Evolutionary conservation across 108 stramenopile species (phyloP).

Genomic region (Epithemia pelagica): DNA sequence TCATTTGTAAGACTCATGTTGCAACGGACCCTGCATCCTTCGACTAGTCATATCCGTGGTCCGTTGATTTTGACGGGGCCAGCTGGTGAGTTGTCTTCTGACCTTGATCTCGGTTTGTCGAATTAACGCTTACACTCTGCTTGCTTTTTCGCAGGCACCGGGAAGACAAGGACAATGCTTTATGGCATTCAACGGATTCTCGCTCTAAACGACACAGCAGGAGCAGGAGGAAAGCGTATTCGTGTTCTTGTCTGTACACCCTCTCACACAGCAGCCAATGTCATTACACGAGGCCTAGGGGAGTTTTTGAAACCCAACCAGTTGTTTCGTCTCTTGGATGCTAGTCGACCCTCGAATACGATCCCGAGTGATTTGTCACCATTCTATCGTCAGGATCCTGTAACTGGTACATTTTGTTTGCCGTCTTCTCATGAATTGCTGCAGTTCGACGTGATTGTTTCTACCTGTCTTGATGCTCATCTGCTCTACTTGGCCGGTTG

Average conservation of each 20-base stretch:
- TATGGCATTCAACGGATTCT: constrained; percentile 34
- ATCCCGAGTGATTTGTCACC: constrained; percentile 47
- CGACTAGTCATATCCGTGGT: constrained; percentile 34
- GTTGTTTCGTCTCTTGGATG: constrained; percentile 52
- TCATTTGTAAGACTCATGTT: constrained; percentile 52
- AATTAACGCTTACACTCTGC: neutral
- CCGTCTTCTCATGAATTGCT: constrained; percentile 37
- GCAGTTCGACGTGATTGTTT: constrained; percentile 48
- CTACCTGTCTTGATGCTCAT: constrained; percentile 62
- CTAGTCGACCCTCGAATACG: constrained; percentile 33
- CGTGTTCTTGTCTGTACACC: constrained; percentile 63
- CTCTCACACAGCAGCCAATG: constrained; percentile 66
- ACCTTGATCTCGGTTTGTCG: neutral
- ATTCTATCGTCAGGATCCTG: constrained; percentile 30
- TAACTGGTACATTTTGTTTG: constrained; percentile 32
- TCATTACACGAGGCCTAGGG: constrained; percentile 46
- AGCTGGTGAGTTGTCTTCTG: constrained; percentile 18
- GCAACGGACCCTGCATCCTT: constrained; percentile 38
- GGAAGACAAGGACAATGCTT: constrained; percentile 59
- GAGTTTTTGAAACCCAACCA: constrained; percentile 17
- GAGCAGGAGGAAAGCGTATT: constrained; percentile 13
- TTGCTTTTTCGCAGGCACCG: constrained; percentile 13
- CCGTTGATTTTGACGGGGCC: constrained; percentile 72
- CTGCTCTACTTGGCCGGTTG: constrained; percentile 46
- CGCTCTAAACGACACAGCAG: constrained; percentile 8